Conservation (phyloP, 192 early-diverging fungal genomes). For the Linnemannia schmuckeri region DNA sequence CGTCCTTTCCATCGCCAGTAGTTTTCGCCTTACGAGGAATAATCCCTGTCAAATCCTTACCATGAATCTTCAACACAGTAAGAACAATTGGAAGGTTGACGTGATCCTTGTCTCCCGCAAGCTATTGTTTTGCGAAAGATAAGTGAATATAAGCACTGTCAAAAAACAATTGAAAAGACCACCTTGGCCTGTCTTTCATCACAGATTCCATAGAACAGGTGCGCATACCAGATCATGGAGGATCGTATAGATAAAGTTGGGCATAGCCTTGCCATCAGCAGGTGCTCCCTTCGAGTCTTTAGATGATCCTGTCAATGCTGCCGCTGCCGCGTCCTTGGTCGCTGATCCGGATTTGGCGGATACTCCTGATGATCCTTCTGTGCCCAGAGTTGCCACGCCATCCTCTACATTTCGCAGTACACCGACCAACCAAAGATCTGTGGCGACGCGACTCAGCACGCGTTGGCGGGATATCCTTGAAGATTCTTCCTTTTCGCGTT, state of each 20-base stretch:
- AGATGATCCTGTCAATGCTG: conserved; percentile 46
- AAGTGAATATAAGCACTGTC: not conserved
- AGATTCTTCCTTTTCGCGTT: conserved; percentile 90
- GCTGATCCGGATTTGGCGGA: conserved; percentile 56
- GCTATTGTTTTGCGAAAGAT: conserved; percentile 22
- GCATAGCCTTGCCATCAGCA: conserved; percentile 47
- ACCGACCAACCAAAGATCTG: conserved; percentile 88
- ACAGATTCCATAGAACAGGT: not conserved
- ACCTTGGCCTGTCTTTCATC: not conserved
- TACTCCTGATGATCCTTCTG: conserved; percentile 50
- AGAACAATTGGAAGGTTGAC: conserved; percentile 66
- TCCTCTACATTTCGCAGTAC: conserved; percentile 78
- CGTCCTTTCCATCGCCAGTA: conserved; percentile 30
- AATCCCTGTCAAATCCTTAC: conserved; percentile 64
- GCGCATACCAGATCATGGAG: conserved; percentile 64
- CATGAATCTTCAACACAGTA: conserved; percentile 69
- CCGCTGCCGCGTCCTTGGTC: conserved; percentile 64
- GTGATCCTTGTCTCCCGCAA: conserved; percentile 65
- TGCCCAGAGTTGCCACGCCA: conserved; percentile 62
- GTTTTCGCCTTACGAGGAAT: conserved; percentile 59
- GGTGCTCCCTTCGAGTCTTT: conserved; percentile 26
- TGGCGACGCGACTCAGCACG: conserved; percentile 75
- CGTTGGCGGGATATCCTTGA: conserved; percentile 75
- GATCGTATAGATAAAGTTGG: conserved; percentile 64
- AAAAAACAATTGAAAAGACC: not conserved